Evolutionary conservation across 1,284 basidiomycete species (phyloP).

Genomic region (Microbotryum saponariae): DNA sequence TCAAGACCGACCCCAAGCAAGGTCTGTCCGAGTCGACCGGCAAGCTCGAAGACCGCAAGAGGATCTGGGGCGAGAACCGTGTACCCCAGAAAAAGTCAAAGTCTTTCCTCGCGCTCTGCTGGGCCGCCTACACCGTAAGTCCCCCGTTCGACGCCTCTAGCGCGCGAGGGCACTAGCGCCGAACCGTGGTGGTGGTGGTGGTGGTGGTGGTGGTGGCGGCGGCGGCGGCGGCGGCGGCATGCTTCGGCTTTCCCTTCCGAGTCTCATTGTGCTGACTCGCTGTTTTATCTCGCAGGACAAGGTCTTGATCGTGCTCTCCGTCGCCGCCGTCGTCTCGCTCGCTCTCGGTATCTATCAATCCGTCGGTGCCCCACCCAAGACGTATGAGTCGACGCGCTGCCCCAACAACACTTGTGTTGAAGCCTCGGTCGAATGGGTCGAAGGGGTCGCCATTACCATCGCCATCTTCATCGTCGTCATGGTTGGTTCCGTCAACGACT

Average conservation of each 20-base stretch:
- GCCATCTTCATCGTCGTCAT: conserved; percentile 79
- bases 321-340: conserved; percentile 86
- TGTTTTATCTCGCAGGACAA: conserved; percentile 16
- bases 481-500: conserved; percentile 83
- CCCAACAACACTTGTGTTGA: conserved; percentile 35
- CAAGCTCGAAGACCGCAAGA: conserved; percentile 56
- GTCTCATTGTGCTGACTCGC: background rate
- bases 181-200: background rate
- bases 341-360: conserved; percentile 91
- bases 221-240: too few species aligned
- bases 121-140: conserved; percentile 73
- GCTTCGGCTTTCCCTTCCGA: background rate
- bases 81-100: conserved; percentile 73
- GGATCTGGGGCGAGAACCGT: conserved; percentile 75
- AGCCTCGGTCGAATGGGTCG: conserved; percentile 76
- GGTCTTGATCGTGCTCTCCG: conserved; percentile 68
- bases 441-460: conserved; percentile 92
- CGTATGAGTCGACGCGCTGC: conserved; percentile 45
- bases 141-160: conserved; percentile 41
- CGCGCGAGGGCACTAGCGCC: background rate
- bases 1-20: conserved; percentile 41
- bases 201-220: too few species aligned
- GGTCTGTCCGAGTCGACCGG: conserved; percentile 24
- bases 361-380: conserved; percentile 61
- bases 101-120: conserved; percentile 77